Conservation (phyloP, 1,284 basidiomycete genomes). For the Pseudozyma thailandica region DNA sequence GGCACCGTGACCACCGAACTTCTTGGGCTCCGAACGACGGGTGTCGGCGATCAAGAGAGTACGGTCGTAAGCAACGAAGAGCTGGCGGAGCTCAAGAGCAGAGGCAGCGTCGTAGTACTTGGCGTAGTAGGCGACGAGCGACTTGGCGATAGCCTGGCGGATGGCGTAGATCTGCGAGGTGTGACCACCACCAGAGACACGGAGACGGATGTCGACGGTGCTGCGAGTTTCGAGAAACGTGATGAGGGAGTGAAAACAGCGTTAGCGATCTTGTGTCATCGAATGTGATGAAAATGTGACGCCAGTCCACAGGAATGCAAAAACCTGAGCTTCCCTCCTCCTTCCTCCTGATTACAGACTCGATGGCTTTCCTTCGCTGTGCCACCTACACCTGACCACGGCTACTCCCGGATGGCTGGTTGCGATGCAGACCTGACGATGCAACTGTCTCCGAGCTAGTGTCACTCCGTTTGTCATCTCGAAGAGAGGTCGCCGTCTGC, state of each 20-base stretch:
- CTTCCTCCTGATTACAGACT: not conserved
- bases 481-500: too few relatives aligned
- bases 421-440: too few relatives aligned
- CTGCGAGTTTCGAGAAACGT: constrained; percentile 22
- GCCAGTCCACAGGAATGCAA: not conserved
- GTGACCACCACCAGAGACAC: constrained; percentile 99
- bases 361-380: too few relatives aligned
- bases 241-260: not conserved
- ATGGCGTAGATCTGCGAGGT: constrained; percentile 99
- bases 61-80: constrained; percentile 71
- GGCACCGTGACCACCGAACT: constrained; percentile 71
- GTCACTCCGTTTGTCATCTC: too few relatives aligned
- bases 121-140: constrained; percentile 94
- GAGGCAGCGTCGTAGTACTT: constrained; percentile 99
- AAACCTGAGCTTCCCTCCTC: not conserved
- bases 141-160: constrained; percentile 98
- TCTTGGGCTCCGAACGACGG: constrained; percentile 98
- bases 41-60: constrained; percentile 97
- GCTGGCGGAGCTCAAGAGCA: constrained; percentile 72
- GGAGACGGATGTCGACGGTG: constrained; percentile 90
- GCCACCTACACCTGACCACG: too few relatives aligned
- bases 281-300: too few relatives aligned
- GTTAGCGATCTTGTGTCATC: not conserved
- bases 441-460: too few relatives aligned
- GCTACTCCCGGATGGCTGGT: too few relatives aligned